Conservation (phyloP, 2,329 filamentous ascomycete species). For the Aspergillus ruber region DNA sequence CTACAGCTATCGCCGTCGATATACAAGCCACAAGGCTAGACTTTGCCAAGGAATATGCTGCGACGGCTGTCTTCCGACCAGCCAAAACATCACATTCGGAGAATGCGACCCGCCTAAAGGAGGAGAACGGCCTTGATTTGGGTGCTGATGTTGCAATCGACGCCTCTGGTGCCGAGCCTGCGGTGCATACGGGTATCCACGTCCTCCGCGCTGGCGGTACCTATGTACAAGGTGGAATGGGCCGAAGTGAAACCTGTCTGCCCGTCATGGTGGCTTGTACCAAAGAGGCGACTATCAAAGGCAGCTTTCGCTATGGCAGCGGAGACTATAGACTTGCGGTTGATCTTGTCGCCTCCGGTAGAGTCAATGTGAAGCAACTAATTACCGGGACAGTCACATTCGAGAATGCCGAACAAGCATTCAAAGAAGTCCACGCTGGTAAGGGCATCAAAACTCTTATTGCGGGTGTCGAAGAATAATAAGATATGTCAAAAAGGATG, state of each 20-base stretch:
- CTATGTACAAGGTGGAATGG: slow-evolving; percentile 87
- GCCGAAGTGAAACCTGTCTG: slow-evolving; percentile 77
- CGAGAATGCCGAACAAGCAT: slow-evolving; percentile 75
- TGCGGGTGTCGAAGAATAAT: slow-evolving; percentile 27
- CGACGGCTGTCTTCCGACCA: slow-evolving; percentile 51
- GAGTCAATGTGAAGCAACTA: slow-evolving; percentile 69
- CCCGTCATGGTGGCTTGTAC: slow-evolving; percentile 84
- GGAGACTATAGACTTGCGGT: slow-evolving; percentile 85
- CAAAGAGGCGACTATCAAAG: slow-evolving; percentile 82
- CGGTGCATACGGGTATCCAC: slow-evolving; percentile 69
- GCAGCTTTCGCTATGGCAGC: slow-evolving; percentile 81
- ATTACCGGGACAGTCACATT: slow-evolving; percentile 75
- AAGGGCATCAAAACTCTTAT: slow-evolving; percentile 52
- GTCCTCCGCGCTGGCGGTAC: slow-evolving; percentile 64
- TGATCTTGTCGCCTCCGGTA: slow-evolving; percentile 64
- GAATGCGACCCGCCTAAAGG: slow-evolving; percentile 64
- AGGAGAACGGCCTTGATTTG: slow-evolving; percentile 54
- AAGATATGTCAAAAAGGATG: slow-evolving; percentile 2
- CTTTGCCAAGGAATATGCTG: slow-evolving; percentile 67
- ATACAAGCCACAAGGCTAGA: slow-evolving; percentile 73
- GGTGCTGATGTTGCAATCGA: slow-evolving; percentile 77
- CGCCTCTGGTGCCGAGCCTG: slow-evolving; percentile 70
- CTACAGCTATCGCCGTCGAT: slow-evolving; percentile 78
- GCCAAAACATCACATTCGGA: slow-evolving; percentile 58
- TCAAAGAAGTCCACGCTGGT: slow-evolving; percentile 76